These are phyloP conservation scores for Shiraia sp. DNA, from an alignment of 2,329 filamentous ascomycete species.

Conservation along the genomic window DNA sequence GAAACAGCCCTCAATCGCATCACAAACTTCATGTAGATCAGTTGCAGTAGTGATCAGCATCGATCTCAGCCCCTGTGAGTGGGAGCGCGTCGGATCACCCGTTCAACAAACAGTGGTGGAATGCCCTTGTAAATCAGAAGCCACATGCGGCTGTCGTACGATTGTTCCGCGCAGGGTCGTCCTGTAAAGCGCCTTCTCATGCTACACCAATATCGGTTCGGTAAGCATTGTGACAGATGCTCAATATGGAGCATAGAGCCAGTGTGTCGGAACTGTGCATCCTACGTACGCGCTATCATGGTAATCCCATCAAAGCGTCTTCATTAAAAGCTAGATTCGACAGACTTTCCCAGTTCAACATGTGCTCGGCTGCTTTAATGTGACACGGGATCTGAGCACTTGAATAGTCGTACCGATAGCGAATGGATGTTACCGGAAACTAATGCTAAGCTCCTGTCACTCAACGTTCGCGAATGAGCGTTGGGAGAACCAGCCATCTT, in stretches of 20 bases:
- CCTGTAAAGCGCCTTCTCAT: conserved; percentile 30
- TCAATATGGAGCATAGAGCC: conserved; percentile 7
- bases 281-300: not conserved
- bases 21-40: conserved; percentile 17
- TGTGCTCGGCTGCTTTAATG: no score
- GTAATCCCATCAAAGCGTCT: not conserved
- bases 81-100: conserved; percentile 18
- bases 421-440: conserved; percentile 14
- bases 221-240: conserved; percentile 10
- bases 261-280: not conserved
- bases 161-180: conserved; percentile 24
- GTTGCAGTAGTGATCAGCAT: conserved; percentile 27
- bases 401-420: conserved; percentile 11
- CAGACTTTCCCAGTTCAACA: no score
- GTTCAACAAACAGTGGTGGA: conserved; percentile 30
- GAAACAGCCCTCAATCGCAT: conserved; percentile 18
- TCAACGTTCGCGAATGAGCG: conserved; percentile 26
- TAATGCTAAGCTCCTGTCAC: conserved; percentile 22
- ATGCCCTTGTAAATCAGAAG: conserved; percentile 30
- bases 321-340: no score
- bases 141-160: conserved; percentile 33
- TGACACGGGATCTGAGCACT: not conserved
- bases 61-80: conserved; percentile 27
- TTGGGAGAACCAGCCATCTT: conserved; percentile 20
- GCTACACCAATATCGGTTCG: conserved; percentile 12